Evolutionary conservation across 768 basidiomycete species (phyloP), one percentile per base, ranked within the genome.

Genomic region (Mrakia blollopis): DNA sequence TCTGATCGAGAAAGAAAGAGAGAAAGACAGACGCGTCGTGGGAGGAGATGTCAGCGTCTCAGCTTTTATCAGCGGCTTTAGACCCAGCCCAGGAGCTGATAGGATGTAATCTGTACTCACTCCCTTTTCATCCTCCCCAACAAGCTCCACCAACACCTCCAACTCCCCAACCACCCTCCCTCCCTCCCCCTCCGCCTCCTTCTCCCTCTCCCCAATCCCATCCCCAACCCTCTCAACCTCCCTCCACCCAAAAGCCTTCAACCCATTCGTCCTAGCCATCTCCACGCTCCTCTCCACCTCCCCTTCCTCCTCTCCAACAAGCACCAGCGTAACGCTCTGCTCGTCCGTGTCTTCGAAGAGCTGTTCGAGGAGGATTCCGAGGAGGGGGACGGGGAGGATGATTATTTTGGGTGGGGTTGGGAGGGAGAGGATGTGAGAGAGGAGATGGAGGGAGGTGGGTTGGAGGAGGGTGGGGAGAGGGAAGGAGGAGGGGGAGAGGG

Each of bases 381-480:
- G 86, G 78, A 93, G 87, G 72, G 86, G 85, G 0, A 89, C 88
- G 73, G 89, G 87, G 25, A 90, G 88, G 72, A 94, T 88, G 79
- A 94, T 91, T 30, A 89, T 89, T n/a, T 89, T 87, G 8, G 91
- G 91, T 0, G 88, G 87, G 75, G 91, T 88, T 0, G 85, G 84
- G 25, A 92, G 90, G 35, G 80, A 77, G 67, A 83, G 78, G 14
- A 83, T 69, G 0, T 81, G 81, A 10, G 44, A 61, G 61, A 79
- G 79, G 0, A 80, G 65, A 7, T 77, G 79, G 0, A 80, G 61
- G 3, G 81, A 57, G 28, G 81, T 75, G 9, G 79, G 75, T 7
- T 82, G 81, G 25, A 83, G 68, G 9, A 83, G 78, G 9, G 80
- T 30, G 91, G 82, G 82, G 1, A 81, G 76, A 7, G 80, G 85